Conservation (phyloP, 1,284 basidiomycete genomes). For the Pisolithus thermaeus region DNA sequence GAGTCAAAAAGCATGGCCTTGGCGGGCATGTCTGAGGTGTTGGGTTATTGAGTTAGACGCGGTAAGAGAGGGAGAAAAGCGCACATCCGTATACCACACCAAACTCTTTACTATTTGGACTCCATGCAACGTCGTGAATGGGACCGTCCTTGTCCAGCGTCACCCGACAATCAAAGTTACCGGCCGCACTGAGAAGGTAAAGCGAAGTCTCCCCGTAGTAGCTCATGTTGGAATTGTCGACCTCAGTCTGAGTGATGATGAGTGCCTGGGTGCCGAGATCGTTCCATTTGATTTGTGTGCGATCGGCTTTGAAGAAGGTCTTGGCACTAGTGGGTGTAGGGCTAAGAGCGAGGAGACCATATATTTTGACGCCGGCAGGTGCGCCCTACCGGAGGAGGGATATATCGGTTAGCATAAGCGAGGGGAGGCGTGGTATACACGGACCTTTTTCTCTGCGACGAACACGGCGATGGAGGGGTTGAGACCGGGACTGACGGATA, state of each 20-base stretch:
- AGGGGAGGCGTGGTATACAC: neutral
- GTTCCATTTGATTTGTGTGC: slow-evolving; percentile 95
- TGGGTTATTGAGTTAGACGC: neutral
- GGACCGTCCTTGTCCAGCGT: slow-evolving; percentile 95
- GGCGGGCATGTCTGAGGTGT: slow-evolving; percentile 81
- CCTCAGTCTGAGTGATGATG: slow-evolving; percentile 91
- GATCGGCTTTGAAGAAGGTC: slow-evolving; percentile 96
- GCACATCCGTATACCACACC: slow-evolving; percentile 92
- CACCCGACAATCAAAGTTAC: slow-evolving; percentile 91
- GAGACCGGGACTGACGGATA: slow-evolving; percentile 75
- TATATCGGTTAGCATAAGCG: neutral
- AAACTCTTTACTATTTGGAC: slow-evolving; percentile 96
- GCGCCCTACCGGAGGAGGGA: slow-evolving; percentile 51
- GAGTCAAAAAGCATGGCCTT: slow-evolving; percentile 90
- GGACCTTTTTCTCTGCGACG: slow-evolving; percentile 87
- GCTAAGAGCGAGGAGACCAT: slow-evolving; percentile 62
- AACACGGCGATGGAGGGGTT: slow-evolving; percentile 88
- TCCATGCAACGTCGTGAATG: slow-evolving; percentile 96
- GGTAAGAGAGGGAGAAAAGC: slow-evolving; percentile 26
- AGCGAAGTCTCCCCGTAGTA: slow-evolving; percentile 98
- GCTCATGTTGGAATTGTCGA: slow-evolving; percentile 95
- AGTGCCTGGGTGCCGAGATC: slow-evolving; percentile 83
- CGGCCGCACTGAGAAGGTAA: slow-evolving; percentile 92
- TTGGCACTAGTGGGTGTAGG: slow-evolving; percentile 70
- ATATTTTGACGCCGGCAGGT: slow-evolving; percentile 88